Evolutionary conservation across 2,329 filamentous ascomycete species (phyloP), one percentile per base, ranked within the genome.

Genomic region (Pyricularia sp.): DNA sequence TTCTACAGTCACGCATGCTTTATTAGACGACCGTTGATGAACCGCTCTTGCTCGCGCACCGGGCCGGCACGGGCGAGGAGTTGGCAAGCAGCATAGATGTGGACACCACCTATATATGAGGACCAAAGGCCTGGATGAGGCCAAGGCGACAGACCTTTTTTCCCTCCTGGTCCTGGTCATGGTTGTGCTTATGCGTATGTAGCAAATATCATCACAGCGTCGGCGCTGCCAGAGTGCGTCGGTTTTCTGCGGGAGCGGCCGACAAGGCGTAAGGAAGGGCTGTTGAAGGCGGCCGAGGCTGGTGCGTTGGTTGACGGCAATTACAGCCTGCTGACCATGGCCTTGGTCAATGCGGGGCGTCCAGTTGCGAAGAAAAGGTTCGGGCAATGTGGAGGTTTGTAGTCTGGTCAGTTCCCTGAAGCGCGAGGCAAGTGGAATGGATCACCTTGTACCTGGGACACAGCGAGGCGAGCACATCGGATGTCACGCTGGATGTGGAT

Each of bases 91-190:
- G 30, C 63, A 64, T 30, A 17, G 30, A n/a, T 3, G n/a, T 65
- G 28, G 63, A 33, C 63, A 11, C 23, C 28, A 30, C 7, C 10
- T 17, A 7, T 65, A 65, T 12, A n/a, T n/a, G n/a, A n/a, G 25
- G 1, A 31, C 28, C 23, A 25, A 30, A 25, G 63, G 63, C 25
- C 63, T 64, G 23, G 25, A 6, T 20, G 50, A 28, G 23, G 11
- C 23, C 23, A 59, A 28, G 66, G 7, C 17, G 55, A 68, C n/a
- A n/a, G n/a, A n/a, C n/a, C n/a, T n/a, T n/a, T n/a, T n/a, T 74
- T 87, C 89, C 12, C 33, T 63, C 14, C 26, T 68, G 4, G 66
- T 11, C 42, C 7, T 59, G 26, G 14, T 61, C 14, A 36, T 36
- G 25, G 63, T 65, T 11, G 20, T 31, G 3, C 3, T 31, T n/a